Percentiles rank a stretch among this genome's conserved stretches.
phyloP scores from a whole-genome alignment of 2,329 filamentous ascomycete species.

The Trichoderma cornu-damae region DNA sequence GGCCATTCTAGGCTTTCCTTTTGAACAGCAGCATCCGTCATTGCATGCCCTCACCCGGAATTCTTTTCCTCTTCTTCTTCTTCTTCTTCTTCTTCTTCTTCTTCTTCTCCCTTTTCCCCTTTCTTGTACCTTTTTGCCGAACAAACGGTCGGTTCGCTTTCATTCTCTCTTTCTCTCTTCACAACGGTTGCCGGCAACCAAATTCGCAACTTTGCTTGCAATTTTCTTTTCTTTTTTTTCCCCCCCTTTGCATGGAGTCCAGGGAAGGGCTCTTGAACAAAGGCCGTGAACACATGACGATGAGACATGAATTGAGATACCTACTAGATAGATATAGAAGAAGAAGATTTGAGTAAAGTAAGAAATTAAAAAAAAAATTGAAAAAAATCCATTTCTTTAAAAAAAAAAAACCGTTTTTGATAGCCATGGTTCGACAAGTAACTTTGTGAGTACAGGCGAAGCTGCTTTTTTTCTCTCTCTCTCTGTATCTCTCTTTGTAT shows the following conservation, averaged over 20 bases:
- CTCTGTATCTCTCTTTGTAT: too few species aligned
- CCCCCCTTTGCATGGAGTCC: not conserved
- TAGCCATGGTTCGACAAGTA: too few species aligned
- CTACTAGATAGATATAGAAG: constrained; percentile 1
- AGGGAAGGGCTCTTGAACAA: not conserved
- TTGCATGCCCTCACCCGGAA: too few species aligned
- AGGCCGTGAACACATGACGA: not conserved
- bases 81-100: constrained; percentile 3
- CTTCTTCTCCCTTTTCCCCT: not conserved
- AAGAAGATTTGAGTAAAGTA: not conserved
- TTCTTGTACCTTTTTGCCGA: constrained; percentile 7
- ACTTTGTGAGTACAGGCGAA: too few species aligned
- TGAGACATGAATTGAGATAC: constrained; percentile 1
- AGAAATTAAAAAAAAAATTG: not conserved
- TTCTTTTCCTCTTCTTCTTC: not conserved
- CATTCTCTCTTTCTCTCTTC: not conserved
- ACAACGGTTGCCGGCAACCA: constrained; percentile 7
- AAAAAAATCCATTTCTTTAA: too few species aligned
- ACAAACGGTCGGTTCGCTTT: not conserved
- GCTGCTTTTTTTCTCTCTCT: too few species aligned
- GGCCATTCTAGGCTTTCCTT: not conserved
- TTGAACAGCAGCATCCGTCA: not conserved
- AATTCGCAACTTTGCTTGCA: not conserved
- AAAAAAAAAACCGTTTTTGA: not conserved
- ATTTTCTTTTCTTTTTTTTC: too few species aligned